phyloP scores from a whole-genome alignment of 257 asterid species.

The Solanum chilense region DNA sequence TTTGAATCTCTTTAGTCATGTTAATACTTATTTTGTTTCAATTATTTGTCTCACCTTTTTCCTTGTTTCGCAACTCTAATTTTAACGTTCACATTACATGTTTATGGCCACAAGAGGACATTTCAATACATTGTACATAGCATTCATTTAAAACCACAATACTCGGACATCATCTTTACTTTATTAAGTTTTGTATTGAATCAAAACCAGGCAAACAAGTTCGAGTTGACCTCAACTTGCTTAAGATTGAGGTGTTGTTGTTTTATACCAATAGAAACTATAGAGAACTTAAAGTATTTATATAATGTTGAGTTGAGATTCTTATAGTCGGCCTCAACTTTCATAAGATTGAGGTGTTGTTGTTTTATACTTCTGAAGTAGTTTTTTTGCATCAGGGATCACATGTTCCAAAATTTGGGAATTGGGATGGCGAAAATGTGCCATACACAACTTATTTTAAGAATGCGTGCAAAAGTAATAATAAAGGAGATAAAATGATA shows the following conservation, averaged over 20 bases:
- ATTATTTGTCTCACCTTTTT: neutral
- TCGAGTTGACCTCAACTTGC: neutral
- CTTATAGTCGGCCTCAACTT: neutral
- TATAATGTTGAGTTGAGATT: neutral
- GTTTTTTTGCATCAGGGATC: slow-evolving; percentile 3
- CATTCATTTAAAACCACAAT: neutral
- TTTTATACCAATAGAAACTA: neutral
- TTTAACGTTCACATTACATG: neutral
- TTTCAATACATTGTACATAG: neutral
- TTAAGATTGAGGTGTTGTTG: neutral
- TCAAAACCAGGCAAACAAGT: too few species aligned
- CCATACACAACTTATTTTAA: slow-evolving; percentile 72
- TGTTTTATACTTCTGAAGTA: neutral
- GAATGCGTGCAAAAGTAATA: slow-evolving; percentile 51
- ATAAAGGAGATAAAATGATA: slow-evolving; percentile 21
- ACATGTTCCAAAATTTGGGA: slow-evolving; percentile 68
- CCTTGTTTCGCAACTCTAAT: too few species aligned
- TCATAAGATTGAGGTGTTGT: neutral
- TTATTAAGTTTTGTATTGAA: rapidly evolving
- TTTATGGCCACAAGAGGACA: neutral
- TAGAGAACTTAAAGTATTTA: neutral
- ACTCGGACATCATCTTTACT: neutral
- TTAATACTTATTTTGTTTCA: neutral
- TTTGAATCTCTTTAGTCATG: neutral
- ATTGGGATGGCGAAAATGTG: slow-evolving; percentile 61